These are phyloP conservation scores for Trapa bicornis DNA, from an alignment of 345 rosid genomes.

Conservation along the genomic window DNA sequence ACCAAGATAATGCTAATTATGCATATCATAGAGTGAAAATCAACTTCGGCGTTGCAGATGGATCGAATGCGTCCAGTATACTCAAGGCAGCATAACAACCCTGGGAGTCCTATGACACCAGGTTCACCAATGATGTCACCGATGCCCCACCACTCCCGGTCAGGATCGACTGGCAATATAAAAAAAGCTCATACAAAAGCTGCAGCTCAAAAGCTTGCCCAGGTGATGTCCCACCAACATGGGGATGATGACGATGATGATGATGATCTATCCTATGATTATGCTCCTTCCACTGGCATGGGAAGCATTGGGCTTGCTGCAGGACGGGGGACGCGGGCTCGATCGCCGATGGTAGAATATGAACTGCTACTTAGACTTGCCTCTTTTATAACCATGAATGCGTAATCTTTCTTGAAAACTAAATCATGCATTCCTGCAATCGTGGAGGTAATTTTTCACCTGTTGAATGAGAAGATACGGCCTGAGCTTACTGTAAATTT, in stretches of 20 bases:
- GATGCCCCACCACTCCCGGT: conserved; percentile 36
- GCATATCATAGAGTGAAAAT: background rate
- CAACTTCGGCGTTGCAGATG: conserved; percentile 21
- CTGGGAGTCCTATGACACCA: conserved; percentile 28
- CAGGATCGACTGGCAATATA: conserved; percentile 43
- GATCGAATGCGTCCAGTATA: conserved; percentile 35
- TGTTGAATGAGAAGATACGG: background rate
- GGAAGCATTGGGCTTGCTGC: conserved; percentile 29
- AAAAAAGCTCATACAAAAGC: conserved; percentile 86
- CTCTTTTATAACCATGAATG: background rate
- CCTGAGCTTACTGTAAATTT: no score
- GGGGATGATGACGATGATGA: conserved; percentile 21
- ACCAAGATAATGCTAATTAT: background rate
- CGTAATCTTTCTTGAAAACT: background rate
- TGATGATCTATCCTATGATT: conserved; percentile 19
- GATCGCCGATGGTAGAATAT: conserved; percentile 27
- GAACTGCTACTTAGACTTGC: background rate
- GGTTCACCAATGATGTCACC: conserved; percentile 40
- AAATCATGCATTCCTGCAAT: background rate
- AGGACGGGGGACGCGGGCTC: conserved; percentile 19
- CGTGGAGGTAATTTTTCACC: background rate
- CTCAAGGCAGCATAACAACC: conserved; percentile 31
- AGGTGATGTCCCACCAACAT: conserved; percentile 12
- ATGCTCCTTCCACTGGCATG: conserved; percentile 9
- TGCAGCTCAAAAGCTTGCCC: conserved; percentile 41